These are phyloP conservation scores for Caryocar brasiliense DNA, from an alignment of 441 rosid species.

Conservation along the genomic window DNA sequence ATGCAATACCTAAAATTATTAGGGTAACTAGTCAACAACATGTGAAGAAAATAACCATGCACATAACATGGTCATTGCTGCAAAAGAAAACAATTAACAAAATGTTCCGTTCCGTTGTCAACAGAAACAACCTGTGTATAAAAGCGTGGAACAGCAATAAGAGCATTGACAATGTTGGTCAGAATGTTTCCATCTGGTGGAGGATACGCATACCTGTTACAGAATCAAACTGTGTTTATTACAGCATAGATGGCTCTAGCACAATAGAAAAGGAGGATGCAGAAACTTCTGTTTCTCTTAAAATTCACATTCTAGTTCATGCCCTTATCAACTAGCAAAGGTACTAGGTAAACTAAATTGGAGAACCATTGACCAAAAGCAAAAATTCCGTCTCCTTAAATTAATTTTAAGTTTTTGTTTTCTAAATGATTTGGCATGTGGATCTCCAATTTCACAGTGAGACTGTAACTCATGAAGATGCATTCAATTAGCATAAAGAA, in stretches of 20 bases:
- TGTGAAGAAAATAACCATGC: not conserved
- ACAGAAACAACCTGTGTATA: slow-evolving; percentile 67
- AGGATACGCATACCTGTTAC: slow-evolving; percentile 85
- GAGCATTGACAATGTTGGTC: slow-evolving; percentile 91
- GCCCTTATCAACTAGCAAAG: not conserved
- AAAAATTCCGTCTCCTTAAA: no score
- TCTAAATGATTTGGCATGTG: no score
- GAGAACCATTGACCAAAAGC: no score
- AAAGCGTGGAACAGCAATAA: slow-evolving; percentile 87
- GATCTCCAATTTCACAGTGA: no score
- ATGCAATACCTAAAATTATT: slow-evolving; percentile 65
- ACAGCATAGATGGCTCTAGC: not conserved
- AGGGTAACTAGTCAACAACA: not conserved
- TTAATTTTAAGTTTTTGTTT: no score
- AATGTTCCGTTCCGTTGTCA: not conserved
- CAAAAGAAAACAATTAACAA: not conserved
- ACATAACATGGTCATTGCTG: not conserved
- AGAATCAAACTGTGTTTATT: slow-evolving; percentile 4
- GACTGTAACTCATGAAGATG: no score
- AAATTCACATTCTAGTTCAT: not conserved
- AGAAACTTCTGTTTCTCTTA: not conserved
- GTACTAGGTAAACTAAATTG: not conserved
- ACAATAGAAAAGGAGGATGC: not conserved
- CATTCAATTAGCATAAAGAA: no score
- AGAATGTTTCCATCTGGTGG: slow-evolving; percentile 93